Evolutionary conservation across 2,329 filamentous ascomycete species (phyloP).

Genomic region (Chrysoporthe deuterocubensis): DNA sequence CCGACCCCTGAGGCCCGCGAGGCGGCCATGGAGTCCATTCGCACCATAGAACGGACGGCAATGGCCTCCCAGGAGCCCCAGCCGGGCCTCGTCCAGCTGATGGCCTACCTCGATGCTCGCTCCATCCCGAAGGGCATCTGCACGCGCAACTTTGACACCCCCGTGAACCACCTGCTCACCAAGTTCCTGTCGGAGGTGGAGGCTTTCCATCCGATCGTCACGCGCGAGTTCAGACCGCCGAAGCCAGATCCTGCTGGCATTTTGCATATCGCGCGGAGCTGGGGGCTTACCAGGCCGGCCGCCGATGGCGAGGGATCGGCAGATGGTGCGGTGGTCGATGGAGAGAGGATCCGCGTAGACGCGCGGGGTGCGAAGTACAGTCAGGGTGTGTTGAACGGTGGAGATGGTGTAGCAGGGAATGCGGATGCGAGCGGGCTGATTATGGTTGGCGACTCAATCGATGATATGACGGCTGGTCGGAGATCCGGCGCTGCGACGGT

Average conservation of each 20-base stretch:
- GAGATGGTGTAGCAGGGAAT: constrained; percentile 34
- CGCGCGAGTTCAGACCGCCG: constrained; percentile 78
- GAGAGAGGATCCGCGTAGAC: constrained; percentile 13
- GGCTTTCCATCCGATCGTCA: constrained; percentile 78
- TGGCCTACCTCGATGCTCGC: constrained; percentile 76
- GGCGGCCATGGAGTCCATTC: constrained; percentile 73
- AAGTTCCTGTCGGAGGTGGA: constrained; percentile 70
- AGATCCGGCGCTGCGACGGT: constrained; percentile 87
- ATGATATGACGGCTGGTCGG: constrained; percentile 89
- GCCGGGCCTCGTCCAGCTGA: constrained; percentile 75
- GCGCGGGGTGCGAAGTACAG: constrained; percentile 29
- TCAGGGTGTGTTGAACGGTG: constrained; percentile 31
- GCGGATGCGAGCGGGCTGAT: constrained; percentile 55
- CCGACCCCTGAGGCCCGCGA: constrained; percentile 61
- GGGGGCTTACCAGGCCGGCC: constrained; percentile 59
- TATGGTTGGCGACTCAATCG: constrained; percentile 80
- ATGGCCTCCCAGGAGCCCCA: constrained; percentile 84
- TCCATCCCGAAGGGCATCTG: constrained; percentile 81
- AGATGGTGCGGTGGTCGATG: background rate
- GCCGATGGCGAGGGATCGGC: background rate
- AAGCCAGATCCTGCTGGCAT: constrained; percentile 91
- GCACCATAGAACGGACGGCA: constrained; percentile 76
- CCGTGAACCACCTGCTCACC: constrained; percentile 73
- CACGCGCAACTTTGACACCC: constrained; percentile 89
- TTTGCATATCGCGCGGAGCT: constrained; percentile 78